Conservation (phyloP, 352 stramenopile species). For the Pilasporangium apinafurcum region DNA sequence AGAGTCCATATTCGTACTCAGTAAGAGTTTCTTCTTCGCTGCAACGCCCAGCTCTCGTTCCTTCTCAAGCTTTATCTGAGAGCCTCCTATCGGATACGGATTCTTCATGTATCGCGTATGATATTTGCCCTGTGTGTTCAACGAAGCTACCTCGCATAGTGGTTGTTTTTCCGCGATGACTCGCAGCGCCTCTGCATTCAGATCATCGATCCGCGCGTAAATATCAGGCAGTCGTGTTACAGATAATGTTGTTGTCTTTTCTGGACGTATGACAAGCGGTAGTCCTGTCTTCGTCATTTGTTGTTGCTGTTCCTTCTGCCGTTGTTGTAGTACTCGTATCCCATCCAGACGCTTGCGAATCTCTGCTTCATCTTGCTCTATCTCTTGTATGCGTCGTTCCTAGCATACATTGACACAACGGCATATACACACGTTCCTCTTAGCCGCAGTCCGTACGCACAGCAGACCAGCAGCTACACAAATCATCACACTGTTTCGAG, state of each 20-base stretch:
- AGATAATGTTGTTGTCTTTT: neutral
- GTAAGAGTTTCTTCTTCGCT: conserved; percentile 66
- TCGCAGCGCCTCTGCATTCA: conserved; percentile 30
- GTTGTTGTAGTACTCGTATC: conserved; percentile 3
- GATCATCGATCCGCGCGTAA: conserved; percentile 42
- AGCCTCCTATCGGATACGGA: conserved; percentile 62
- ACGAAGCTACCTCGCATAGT: conserved; percentile 19
- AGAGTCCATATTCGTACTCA: conserved; percentile 13
- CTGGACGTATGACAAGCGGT: neutral
- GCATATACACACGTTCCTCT: neutral
- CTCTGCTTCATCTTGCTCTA: conserved; percentile 10
- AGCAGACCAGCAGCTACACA: neutral
- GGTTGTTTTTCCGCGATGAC: conserved; percentile 35
- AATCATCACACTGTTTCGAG: conserved; percentile 40
- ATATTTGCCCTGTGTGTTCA: conserved; percentile 66
- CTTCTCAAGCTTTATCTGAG: conserved; percentile 62
- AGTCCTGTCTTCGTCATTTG: neutral
- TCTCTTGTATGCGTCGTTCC: conserved; percentile 28
- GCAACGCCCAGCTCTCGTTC: conserved; percentile 45
- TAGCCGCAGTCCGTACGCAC: neutral
- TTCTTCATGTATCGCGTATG: conserved; percentile 62
- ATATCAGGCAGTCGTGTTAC: conserved; percentile 16
- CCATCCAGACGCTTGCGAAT: conserved; percentile 25
- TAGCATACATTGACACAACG: conserved; percentile 2
- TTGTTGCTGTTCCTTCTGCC: conserved; percentile 1